Conservation (phyloP, 2,329 filamentous ascomycete species). For the Penicillium sp. region DNA sequence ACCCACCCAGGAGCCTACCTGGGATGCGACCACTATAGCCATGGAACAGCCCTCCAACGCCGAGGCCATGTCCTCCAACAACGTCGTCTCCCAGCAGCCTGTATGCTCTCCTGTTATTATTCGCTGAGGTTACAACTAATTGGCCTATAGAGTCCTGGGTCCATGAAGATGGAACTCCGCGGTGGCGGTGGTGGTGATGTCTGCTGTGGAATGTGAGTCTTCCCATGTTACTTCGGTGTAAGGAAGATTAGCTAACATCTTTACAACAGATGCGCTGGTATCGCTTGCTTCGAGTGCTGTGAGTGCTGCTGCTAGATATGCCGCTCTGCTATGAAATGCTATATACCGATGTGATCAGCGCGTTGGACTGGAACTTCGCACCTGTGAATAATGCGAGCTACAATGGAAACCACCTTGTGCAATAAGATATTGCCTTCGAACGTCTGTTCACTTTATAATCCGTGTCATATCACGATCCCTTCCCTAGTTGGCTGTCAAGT, state of each 20-base stretch:
- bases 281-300: conserved; percentile 9
- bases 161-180: conserved; percentile 11
- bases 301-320: conserved; percentile 9
- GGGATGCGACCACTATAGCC: conserved; percentile 3
- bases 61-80: conserved; percentile 4
- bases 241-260: neutral
- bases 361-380: neutral
- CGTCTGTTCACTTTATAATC: neutral
- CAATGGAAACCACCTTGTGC: neutral
- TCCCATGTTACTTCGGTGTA: neutral
- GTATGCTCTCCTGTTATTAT: neutral
- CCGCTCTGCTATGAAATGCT: neutral
- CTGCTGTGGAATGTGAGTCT: conserved; percentile 9
- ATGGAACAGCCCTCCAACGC: conserved; percentile 5
- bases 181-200: conserved; percentile 8
- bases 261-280: conserved; percentile 3
- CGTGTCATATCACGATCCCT: neutral
- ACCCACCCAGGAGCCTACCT: conserved; percentile 1
- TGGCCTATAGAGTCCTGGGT: neutral
- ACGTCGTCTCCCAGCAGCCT: conserved; percentile 2
- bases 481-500: neutral
- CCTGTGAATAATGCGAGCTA: neutral
- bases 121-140: neutral
- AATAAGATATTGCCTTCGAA: neutral
- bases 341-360: neutral